Base-by-base conservation (phyloP, 768 basidiomycete genomes). In the Leccinum boreale region DNA sequence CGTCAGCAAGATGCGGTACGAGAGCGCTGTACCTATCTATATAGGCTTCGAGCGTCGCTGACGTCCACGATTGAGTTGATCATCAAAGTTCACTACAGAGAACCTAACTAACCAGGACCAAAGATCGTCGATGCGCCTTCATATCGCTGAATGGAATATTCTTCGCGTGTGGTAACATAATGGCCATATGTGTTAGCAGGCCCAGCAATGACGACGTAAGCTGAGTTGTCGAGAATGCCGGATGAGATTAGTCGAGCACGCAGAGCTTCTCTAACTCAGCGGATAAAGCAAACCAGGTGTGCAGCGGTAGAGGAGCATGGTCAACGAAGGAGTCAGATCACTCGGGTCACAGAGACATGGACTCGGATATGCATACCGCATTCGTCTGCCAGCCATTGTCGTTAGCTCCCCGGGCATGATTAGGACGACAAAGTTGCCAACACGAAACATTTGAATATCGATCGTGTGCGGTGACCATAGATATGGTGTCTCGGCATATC, bases 111-210 rank as follows among this genome's bases (percentile, higher is more conserved):
- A 90, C 90, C 81, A 57, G 79, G 83, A 39, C 90, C 90, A 70
- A 84, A 91, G 47, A 91, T 77, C 9, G 87, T 91, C 46, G 89
- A 90, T 1, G 87, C 89, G 51, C 89, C 90, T 72, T 92, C 90
- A 62, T 90, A 90, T 51, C 90, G 79, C 70, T 92, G 90, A 14
- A 88, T 73, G 23, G 78, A 72, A 67, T 89, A 91, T 70, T 90
- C 89, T 70, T 92, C 88, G 10, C 74, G 78, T 28, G 88, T 90
- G 2, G 88, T 75, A 52, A 90, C 77, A 67, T 90, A 89, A 72
- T 90, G 89, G 0, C 76, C 81, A 65, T 92, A 92, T 5, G 87
- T 86, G 62, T 91, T 92, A 5, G 88, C 89, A n/a, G 90, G 90
- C 14, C 89, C 90, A 14, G 87, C 85, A 55, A 90, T 73, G 53